Conservation (phyloP, 2,329 filamentous ascomycete species). For the Aspergillus fischeri region DNA sequence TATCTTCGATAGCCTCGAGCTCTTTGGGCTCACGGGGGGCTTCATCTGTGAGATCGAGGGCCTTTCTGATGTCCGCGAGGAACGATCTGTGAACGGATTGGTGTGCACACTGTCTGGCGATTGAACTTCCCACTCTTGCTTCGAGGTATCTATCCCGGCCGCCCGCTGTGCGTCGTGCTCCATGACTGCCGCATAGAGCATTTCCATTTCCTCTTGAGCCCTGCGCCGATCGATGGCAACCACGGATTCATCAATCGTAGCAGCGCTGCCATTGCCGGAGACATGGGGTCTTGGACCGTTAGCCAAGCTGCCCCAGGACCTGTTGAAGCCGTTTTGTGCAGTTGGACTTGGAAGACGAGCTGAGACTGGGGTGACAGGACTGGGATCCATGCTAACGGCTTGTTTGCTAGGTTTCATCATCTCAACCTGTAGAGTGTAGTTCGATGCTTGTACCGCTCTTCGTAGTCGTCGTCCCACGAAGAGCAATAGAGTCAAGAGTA, state of each 20-base stretch:
- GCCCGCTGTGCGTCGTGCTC: slow-evolving; percentile 66
- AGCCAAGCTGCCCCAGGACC: slow-evolving; percentile 37
- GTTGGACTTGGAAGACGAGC: slow-evolving; percentile 32
- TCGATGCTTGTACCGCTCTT: slow-evolving; percentile 49
- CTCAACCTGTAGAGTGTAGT: slow-evolving; percentile 51
- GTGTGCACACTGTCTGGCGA: slow-evolving; percentile 24
- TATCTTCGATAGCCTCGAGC: slow-evolving; percentile 36
- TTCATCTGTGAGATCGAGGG: slow-evolving; percentile 15
- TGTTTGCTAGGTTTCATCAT: slow-evolving; percentile 48
- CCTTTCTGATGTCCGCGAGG: slow-evolving; percentile 21
- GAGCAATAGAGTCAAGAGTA: slow-evolving; percentile 66
- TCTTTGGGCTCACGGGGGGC: slow-evolving; percentile 28
- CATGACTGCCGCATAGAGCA: slow-evolving; percentile 88
- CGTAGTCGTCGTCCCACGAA: slow-evolving; percentile 56
- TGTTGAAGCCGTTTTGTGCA: slow-evolving; percentile 32
- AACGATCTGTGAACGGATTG: slow-evolving; percentile 28
- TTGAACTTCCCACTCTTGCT: slow-evolving; percentile 14
- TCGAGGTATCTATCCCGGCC: slow-evolving; percentile 17
- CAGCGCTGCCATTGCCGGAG: slow-evolving; percentile 58
- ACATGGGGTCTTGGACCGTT: slow-evolving; percentile 32
- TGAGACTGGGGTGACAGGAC: slow-evolving; percentile 30
- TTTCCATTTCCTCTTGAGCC: slow-evolving; percentile 78
- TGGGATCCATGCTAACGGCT: slow-evolving; percentile 28
- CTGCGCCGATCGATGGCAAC: slow-evolving; percentile 69
- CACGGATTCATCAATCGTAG: slow-evolving; percentile 71